These are phyloP conservation scores for Dalbergia oliveri DNA, from an alignment of 306 rosid genomes.

Conservation along the genomic window DNA sequence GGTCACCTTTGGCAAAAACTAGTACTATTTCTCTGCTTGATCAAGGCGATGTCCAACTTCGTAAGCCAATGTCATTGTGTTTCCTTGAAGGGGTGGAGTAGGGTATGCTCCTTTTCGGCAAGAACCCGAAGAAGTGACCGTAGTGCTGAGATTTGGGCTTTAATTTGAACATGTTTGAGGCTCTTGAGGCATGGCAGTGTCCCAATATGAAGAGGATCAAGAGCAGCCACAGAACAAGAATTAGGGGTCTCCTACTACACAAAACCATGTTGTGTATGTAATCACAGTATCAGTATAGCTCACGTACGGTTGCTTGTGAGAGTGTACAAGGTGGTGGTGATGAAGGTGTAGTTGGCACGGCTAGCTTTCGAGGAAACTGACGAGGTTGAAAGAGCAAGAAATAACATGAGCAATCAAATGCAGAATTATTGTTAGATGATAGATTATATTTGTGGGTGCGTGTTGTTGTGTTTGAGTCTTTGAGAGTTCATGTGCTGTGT, in stretches of 20 bases:
- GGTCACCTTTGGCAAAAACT: conserved; percentile 53
- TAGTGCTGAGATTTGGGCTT: conserved; percentile 60
- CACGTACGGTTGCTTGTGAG: neutral
- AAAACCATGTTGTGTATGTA: conserved; percentile 51
- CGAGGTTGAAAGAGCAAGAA: conserved; percentile 41
- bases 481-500: conserved; percentile 29
- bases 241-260: conserved; percentile 53
- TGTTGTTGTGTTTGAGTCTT: neutral
- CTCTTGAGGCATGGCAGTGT: conserved; percentile 63
- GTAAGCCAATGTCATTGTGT: conserved; percentile 91
- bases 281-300: neutral
- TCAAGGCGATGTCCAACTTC: conserved; percentile 83
- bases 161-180: conserved; percentile 61
- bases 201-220: conserved; percentile 57
- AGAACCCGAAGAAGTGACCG: conserved; percentile 84
- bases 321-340: conserved; percentile 14
- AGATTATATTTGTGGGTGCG: conserved; percentile 10
- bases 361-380: conserved; percentile 34
- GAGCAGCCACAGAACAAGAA: conserved; percentile 53
- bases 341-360: conserved; percentile 3
- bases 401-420: conserved; percentile 45
- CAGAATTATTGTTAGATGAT: conserved; percentile 2
- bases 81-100: conserved; percentile 94
- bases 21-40: conserved; percentile 5
- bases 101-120: conserved; percentile 85